Base-by-base conservation (phyloP, 331 rosid species). In the Erythrophleum ivorense region DNA sequence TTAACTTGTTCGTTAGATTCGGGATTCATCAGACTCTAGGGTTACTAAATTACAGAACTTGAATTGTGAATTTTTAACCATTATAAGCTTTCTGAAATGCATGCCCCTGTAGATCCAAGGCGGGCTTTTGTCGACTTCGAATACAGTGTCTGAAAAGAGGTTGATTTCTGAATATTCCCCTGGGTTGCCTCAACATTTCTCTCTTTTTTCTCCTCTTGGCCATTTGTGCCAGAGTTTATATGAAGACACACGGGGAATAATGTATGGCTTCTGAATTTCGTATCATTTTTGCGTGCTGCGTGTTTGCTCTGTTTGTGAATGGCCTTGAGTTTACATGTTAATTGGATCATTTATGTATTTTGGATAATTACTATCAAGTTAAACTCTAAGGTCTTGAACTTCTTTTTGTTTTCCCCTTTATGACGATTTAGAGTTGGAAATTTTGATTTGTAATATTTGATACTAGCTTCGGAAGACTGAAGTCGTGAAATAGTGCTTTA, bases 101-200 rank as follows among this genome's bases (percentile, higher is more conserved):
- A 62, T 83, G 81, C 73, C 50, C 64, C 73, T 81, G 82, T 86
- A 83, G 90, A 86, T 84, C 85, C 78, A 38, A 77, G 55, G n/a
- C 71, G 73, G 31, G 80, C 84, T 86, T 75, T 36, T 9, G 41
- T 74, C 62, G 18, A 21, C 60, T 53, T 75, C 41, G 45, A 86
- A 29, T 55, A 72, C 46, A 19, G 38, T 66, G 50, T 57, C 43
- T 71, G 57, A 59, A 84, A 70, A n/a, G 19, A 36, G 75, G 6
- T 64, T 65, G 50, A 65, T 65, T 36, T 64, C 58, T 50, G 81
- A 64, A 34, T 52, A 63, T 48, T 64, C 19, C 16, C 46, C 36
- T 49, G 63, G 48, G 13, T 33, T 64, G 48, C 52, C 19, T 77
- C 52, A 33, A 76, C 11, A 60, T 29, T 34, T 34, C 38, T 19